Percentiles rank a stretch among this genome's conserved stretches.
These are phyloP conservation scores for Phytophthora meadii DNA, from an alignment of 352 stramenopile species.

Conservation along the genomic window DNA sequence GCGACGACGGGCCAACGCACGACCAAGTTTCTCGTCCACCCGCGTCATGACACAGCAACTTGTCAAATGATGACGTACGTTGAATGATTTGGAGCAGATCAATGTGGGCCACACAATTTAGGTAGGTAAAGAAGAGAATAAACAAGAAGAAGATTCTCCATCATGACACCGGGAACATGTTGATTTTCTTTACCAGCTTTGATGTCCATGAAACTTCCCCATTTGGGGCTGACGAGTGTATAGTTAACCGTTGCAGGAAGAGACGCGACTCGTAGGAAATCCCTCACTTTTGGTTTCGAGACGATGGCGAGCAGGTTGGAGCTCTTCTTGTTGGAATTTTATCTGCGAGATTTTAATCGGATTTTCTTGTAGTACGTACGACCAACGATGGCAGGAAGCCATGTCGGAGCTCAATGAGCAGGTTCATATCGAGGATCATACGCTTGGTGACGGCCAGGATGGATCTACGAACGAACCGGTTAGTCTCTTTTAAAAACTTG, in stretches of 20 bases:
- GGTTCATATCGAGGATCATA: constrained; percentile 89
- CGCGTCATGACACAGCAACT: constrained; percentile 15
- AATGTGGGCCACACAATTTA: neutral
- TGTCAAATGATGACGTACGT: constrained; percentile 19
- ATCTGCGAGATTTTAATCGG: too few relatives aligned
- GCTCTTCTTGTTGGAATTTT: too few relatives aligned
- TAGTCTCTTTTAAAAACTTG: neutral
- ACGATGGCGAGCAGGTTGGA: too few relatives aligned
- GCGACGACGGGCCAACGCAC: constrained; percentile 40
- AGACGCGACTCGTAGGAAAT: neutral
- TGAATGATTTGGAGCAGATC: neutral
- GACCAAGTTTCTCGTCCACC: constrained; percentile 40
- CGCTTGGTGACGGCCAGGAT: constrained; percentile 56
- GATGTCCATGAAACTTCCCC: too few relatives aligned
- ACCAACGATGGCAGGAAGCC: constrained; percentile 90
- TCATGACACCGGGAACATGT: too few relatives aligned
- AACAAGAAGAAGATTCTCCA: too few relatives aligned
- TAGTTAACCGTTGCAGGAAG: neutral
- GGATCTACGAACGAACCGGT: constrained; percentile 45
- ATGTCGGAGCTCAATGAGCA: constrained; percentile 95
- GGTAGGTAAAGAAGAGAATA: too few relatives aligned
- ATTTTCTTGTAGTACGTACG: constrained; percentile 73
- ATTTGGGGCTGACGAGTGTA: too few relatives aligned
- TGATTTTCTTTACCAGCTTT: too few relatives aligned
- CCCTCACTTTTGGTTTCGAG: too few relatives aligned